Percentiles rank a stretch among this genome's conserved stretches.
phyloP scores from a whole-genome alignment of 2,329 filamentous ascomycete genomes.

The Scortechinia acanthostroma region DNA sequence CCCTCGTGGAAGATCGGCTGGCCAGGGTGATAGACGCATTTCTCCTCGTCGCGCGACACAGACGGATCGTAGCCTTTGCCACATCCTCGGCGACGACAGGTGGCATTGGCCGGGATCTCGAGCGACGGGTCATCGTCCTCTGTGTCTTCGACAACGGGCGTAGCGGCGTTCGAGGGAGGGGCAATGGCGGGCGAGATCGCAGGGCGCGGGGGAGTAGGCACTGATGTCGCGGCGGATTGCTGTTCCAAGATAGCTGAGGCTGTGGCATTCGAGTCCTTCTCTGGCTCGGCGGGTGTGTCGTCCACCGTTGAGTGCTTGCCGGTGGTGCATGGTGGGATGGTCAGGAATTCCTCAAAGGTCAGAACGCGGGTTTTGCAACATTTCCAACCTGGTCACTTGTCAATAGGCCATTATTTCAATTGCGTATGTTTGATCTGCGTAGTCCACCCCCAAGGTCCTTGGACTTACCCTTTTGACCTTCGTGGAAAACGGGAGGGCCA shows the following conservation, averaged over 20 bases:
- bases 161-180: not conserved
- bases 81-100: slow-evolving; percentile 75
- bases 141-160: slow-evolving; percentile 47
- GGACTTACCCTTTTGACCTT: slow-evolving; percentile 86
- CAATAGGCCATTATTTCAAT: too few relatives aligned
- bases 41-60: slow-evolving; percentile 57
- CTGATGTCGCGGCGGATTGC: slow-evolving; percentile 34
- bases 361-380: slow-evolving; percentile 96
- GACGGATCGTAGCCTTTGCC: slow-evolving; percentile 57
- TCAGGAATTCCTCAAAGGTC: slow-evolving; percentile 96
- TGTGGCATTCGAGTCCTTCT: slow-evolving; percentile 29
- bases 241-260: slow-evolving; percentile 41
- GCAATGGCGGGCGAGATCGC: not conserved
- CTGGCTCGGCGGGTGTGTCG: slow-evolving; percentile 29
- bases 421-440: too few relatives aligned
- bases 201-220: slow-evolving; percentile 19
- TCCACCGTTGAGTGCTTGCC: slow-evolving; percentile 90
- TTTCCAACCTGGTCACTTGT: slow-evolving; percentile 70
- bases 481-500: slow-evolving; percentile 88
- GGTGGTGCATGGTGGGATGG: slow-evolving; percentile 83
- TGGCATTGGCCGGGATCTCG: slow-evolving; percentile 66
- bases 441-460: not conserved
- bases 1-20: slow-evolving; percentile 93
- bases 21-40: slow-evolving; percentile 83
- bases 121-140: slow-evolving; percentile 79